phyloP scores from a whole-genome alignment of 225 moss, liverwort and hornwort species.

The Straminergon stramineum region DNA sequence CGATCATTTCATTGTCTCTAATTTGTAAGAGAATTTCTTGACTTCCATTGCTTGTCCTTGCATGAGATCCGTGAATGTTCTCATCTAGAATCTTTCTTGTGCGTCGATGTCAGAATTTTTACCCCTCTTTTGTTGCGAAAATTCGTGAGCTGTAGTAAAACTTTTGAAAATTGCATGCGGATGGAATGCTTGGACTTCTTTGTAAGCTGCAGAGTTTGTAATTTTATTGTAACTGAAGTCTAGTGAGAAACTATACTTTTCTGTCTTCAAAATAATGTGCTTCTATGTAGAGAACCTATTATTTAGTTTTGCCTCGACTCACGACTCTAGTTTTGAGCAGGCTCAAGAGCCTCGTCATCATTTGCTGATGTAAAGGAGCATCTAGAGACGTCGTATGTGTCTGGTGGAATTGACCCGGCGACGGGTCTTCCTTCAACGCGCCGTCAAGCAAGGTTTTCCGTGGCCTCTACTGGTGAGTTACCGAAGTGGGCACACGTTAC shows the following conservation, averaged over 20 bases:
- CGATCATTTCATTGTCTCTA: neutral
- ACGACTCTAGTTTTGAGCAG: slow-evolving; percentile 5
- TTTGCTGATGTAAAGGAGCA: neutral
- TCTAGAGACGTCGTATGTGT: neutral
- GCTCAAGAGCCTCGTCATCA: slow-evolving; percentile 20
- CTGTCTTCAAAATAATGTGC: neutral
- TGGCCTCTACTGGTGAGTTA: neutral
- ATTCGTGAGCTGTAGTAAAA: neutral
- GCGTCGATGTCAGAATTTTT: neutral
- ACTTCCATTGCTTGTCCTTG: neutral
- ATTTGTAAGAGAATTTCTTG: neutral
- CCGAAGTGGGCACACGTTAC: slow-evolving; percentile 6
- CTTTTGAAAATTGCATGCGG: neutral
- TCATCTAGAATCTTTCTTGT: neutral
- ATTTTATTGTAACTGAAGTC: neutral
- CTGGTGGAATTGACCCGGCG: neutral
- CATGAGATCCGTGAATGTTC: neutral
- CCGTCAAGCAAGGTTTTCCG: slow-evolving; percentile 4
- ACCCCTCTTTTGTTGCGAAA: neutral
- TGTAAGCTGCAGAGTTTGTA: neutral
- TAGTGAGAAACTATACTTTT: neutral
- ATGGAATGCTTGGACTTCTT: neutral
- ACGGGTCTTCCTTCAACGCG: neutral
- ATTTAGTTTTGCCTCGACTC: neutral
- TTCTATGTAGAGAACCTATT: neutral